These are phyloP conservation scores for Karstenula rhodostoma DNA, from an alignment of 2,329 filamentous ascomycete species.

Conservation along the genomic window DNA sequence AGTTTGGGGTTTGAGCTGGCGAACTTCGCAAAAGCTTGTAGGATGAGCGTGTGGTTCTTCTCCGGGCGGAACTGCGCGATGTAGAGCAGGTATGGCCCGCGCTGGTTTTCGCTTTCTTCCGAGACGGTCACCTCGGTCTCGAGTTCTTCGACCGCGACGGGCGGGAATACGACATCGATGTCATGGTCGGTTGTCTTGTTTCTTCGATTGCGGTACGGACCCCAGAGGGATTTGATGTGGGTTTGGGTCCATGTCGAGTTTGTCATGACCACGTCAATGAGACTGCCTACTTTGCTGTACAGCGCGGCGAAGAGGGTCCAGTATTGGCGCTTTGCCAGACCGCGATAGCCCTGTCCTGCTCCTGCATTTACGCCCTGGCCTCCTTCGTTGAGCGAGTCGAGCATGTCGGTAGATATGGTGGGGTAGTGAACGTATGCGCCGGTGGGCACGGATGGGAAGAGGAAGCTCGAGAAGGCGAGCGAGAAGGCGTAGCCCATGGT, in stretches of 20 bases:
- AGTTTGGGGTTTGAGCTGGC: slow-evolving; percentile 51
- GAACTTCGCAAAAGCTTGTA: slow-evolving; percentile 84
- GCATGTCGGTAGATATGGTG: slow-evolving; percentile 98
- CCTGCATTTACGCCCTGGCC: slow-evolving; percentile 82
- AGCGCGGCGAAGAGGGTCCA: slow-evolving; percentile 85
- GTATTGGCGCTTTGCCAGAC: slow-evolving; percentile 78
- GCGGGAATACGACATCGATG: slow-evolving; percentile 85
- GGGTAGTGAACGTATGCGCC: slow-evolving; percentile 97
- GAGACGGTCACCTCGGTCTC: slow-evolving; percentile 77
- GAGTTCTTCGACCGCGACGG: slow-evolving; percentile 87
- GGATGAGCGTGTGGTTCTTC: slow-evolving; percentile 90
- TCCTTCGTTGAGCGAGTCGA: slow-evolving; percentile 71
- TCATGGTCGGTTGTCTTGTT: slow-evolving; percentile 59
- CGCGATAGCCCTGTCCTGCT: slow-evolving; percentile 75
- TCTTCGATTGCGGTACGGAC: slow-evolving; percentile 54
- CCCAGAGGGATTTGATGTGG: slow-evolving; percentile 82
- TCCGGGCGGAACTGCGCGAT: slow-evolving; percentile 98
- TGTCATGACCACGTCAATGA: slow-evolving; percentile 94
- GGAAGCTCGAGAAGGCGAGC: slow-evolving; percentile 79
- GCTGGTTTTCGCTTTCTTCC: slow-evolving; percentile 70
- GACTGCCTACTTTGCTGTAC: slow-evolving; percentile 83
- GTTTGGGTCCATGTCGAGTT: slow-evolving; percentile 92
- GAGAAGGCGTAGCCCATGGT: slow-evolving; percentile 98
- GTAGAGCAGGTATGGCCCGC: slow-evolving; percentile 81
- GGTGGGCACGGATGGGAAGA: slow-evolving; percentile 83